Percentiles rank a stretch among this genome's conserved stretches.
phyloP scores from a whole-genome alignment of 805 yeast genomes.

The Clavispora carvajalis region DNA sequence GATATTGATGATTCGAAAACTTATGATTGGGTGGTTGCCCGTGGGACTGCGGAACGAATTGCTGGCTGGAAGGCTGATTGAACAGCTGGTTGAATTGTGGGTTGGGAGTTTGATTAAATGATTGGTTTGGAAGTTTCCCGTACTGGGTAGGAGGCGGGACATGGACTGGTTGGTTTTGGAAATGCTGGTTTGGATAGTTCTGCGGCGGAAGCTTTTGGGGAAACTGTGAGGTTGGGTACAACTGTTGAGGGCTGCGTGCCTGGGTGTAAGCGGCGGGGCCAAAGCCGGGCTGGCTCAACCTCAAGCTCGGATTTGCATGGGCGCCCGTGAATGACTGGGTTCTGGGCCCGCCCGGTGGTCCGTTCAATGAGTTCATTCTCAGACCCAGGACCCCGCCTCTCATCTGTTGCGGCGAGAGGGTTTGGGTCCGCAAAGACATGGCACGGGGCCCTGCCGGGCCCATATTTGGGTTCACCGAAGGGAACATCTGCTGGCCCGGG shows the following conservation, averaged over 20 bases:
- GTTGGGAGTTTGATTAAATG: no score
- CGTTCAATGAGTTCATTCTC: conserved; percentile 12
- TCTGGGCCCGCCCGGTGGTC: conserved; percentile 1
- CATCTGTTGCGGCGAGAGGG: background rate
- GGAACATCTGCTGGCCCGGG: background rate
- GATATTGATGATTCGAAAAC: no score
- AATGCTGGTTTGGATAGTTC: background rate
- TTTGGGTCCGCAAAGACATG: background rate
- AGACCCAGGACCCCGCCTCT: conserved; percentile 7
- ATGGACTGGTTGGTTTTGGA: background rate
- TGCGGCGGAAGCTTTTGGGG: no score
- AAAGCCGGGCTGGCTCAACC: background rate
- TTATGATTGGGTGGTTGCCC: no score
- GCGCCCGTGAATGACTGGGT: conserved; percentile 4
- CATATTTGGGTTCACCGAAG: background rate
- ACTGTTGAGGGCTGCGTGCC: background rate
- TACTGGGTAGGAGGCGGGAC: background rate
- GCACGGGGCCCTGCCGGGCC: conserved; percentile 3
- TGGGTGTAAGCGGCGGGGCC: background rate
- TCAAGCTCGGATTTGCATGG: background rate
- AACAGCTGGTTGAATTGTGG: no score
- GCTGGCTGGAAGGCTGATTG: no score
- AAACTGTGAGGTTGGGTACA: no score
- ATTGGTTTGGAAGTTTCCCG: no score
- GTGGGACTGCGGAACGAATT: no score